Evolutionary conservation across 2,329 filamentous ascomycete genomes (phyloP).

Genomic region (Alternaria panax): DNA sequence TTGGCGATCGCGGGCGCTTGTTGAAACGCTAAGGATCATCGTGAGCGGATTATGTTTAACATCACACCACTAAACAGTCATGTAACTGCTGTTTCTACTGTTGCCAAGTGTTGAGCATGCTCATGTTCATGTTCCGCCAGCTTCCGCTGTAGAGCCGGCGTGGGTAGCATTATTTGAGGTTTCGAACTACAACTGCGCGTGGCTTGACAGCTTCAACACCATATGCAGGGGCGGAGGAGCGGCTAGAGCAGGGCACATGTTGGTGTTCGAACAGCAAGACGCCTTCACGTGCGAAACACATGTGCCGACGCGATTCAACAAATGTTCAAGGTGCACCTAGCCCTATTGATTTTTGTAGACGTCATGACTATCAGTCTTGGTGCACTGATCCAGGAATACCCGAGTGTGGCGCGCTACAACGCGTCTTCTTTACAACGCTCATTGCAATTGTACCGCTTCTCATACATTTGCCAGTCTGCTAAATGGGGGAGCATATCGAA

Average conservation of each 20-base stretch:
- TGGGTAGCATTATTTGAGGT: background rate
- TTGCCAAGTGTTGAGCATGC: background rate
- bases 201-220: background rate
- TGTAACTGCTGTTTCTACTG: background rate
- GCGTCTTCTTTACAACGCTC: constrained; percentile 8
- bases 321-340: constrained; percentile 6
- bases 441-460: constrained; percentile 3
- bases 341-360: constrained; percentile 18
- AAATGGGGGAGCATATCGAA: constrained; percentile 20
- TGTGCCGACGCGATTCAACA: background rate
- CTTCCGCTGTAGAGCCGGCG: background rate
- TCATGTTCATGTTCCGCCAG: background rate
- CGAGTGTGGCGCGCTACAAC: constrained; percentile 21
- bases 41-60: background rate
- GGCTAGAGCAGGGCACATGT: background rate
- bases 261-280: constrained; percentile 1
- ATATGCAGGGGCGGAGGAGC: constrained; percentile 1
- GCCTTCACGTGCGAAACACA: constrained; percentile 3
- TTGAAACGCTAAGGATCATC: background rate
- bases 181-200: background rate
- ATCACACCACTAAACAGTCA: background rate
- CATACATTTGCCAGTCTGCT: background rate
- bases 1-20: constrained; percentile 2
- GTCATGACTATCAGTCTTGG: constrained; percentile 23
- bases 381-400: constrained; percentile 12